Evolutionary conservation across 805 yeast genomes (phyloP).

Genomic region (Deakozyma indianensis): DNA sequence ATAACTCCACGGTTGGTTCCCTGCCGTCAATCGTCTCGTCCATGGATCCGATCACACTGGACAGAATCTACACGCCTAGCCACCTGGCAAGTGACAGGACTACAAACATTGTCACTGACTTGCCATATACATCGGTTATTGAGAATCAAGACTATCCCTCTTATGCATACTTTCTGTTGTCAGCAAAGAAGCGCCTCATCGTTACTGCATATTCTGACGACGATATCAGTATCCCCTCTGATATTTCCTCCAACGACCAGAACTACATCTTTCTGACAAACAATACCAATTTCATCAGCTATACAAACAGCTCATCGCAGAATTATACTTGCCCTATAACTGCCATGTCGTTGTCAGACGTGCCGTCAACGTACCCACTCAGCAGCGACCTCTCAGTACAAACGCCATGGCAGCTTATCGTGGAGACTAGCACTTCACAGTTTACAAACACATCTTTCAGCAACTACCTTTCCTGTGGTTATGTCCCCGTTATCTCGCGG

Average conservation of each 20-base stretch:
- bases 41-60: background rate
- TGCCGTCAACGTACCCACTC: background rate
- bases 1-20: background rate
- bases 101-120: background rate
- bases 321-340: background rate
- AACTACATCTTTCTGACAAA: background rate
- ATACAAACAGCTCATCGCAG: background rate
- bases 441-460: background rate
- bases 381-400: background rate
- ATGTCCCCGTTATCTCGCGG: background rate
- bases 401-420: background rate
- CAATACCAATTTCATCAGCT: background rate
- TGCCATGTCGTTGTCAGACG: background rate
- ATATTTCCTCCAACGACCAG: background rate
- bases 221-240: background rate
- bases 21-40: background rate
- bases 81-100: background rate
- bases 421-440: background rate
- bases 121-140: background rate
- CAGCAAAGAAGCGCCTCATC: background rate
- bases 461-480: background rate
- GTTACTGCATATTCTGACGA: background rate
- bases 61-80: background rate
- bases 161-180: background rate
- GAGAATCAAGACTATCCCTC: background rate